phyloP scores from a whole-genome alignment of 2,329 filamentous ascomycete species.

The Scleromitrula shiraiana region DNA sequence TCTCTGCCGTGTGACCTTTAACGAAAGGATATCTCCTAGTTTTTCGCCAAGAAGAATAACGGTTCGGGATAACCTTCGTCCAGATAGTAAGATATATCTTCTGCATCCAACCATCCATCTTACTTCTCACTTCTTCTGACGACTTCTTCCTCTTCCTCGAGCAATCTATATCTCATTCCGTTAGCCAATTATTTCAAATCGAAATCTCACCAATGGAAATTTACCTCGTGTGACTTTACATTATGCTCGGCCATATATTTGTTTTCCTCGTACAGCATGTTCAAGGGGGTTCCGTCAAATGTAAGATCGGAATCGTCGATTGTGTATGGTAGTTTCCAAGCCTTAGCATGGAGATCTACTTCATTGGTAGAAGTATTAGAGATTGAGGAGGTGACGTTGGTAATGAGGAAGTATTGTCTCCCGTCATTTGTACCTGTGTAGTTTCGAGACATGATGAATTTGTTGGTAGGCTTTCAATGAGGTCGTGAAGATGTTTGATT shows the following conservation, averaged over 20 bases:
- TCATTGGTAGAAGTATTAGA: constrained; percentile 5
- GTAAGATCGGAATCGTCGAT: constrained; percentile 26
- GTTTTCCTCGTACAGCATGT: constrained; percentile 27
- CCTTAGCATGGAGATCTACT: constrained; percentile 16
- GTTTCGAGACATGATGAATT: constrained; percentile 2
- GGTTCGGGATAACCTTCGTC: background rate
- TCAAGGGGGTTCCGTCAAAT: constrained; percentile 27
- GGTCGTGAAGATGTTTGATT: background rate
- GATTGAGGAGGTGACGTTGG: constrained; percentile 8
- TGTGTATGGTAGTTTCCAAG: constrained; percentile 21
- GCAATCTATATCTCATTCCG: background rate
- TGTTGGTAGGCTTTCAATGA: background rate
- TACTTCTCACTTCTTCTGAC: background rate
- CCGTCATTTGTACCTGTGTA: background rate
- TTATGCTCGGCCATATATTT: constrained; percentile 15
- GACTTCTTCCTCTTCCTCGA: constrained; percentile 4
- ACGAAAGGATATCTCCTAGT: background rate
- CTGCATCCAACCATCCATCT: too few relatives aligned
- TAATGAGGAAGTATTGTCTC: constrained; percentile 17
- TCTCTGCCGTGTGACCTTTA: background rate
- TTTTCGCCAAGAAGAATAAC: background rate
- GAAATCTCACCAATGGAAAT: background rate
- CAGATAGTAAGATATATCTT: background rate
- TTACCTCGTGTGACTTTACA: background rate
- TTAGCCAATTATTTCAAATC: background rate